Evolutionary conservation across 2,329 filamentous ascomycete genomes (phyloP).

Genomic region (Tolypocladium ovalisporum): DNA sequence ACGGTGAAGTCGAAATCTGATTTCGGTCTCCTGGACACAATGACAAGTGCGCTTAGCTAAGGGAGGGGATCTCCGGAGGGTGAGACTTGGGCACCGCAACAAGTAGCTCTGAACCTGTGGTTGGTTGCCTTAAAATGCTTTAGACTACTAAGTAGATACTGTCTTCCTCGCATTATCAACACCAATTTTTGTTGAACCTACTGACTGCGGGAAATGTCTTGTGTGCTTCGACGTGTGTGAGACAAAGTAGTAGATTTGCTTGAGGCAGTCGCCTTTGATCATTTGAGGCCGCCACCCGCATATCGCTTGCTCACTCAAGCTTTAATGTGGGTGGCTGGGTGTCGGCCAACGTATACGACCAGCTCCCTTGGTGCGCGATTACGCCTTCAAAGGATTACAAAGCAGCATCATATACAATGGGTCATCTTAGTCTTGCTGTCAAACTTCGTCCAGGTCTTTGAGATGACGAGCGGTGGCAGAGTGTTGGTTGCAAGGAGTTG

Average conservation of each 20-base stretch:
- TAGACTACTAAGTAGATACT: not conserved
- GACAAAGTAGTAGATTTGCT: not conserved
- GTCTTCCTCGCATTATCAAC: not conserved
- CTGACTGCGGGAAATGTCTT: not conserved
- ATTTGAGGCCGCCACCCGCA: not conserved
- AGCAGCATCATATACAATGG: too few relatives aligned
- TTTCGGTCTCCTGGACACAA: not conserved
- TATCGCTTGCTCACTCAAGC: not conserved
- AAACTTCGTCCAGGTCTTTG: not conserved
- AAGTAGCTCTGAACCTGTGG: not conserved
- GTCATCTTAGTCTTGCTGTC: not conserved
- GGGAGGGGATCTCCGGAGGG: too few relatives aligned
- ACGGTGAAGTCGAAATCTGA: not conserved
- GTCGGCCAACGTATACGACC: not conserved
- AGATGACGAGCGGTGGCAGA: not conserved
- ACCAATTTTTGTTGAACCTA: not conserved
- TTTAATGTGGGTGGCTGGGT: not conserved
- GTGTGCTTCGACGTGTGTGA: too few relatives aligned
- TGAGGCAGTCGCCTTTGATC: not conserved
- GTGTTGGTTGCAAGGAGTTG: not conserved
- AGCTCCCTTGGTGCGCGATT: not conserved
- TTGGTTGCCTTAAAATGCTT: not conserved
- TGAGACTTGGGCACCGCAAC: not conserved
- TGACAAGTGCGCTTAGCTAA: not conserved
- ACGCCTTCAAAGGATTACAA: not conserved